Conservation (phyloP, 345 rosid genomes). For the Sapria himalayana region DNA sequence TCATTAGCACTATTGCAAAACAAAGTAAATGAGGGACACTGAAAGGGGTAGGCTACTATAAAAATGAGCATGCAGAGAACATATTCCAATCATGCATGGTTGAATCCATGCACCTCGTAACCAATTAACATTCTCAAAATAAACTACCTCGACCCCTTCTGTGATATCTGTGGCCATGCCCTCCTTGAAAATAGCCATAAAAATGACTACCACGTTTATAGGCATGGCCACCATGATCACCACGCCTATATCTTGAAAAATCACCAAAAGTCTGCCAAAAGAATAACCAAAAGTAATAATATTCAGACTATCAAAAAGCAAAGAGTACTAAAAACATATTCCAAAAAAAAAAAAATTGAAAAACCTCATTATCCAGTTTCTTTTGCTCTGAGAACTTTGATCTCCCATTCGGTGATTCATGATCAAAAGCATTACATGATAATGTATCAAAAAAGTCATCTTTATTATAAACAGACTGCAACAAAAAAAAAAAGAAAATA, state of each 20-base stretch:
- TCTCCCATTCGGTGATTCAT: conserved; percentile 43
- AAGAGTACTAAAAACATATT: neutral
- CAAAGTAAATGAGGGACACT: no score
- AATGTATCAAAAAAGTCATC: conserved; percentile 87
- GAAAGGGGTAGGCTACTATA: no score
- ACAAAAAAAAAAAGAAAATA: conserved; percentile 3
- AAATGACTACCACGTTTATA: conserved; percentile 17
- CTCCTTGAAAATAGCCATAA: conserved; percentile 37
- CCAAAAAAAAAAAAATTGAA: no score
- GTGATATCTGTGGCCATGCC: conserved; percentile 16
- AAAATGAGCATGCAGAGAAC: no score
- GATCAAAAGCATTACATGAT: conserved; percentile 29
- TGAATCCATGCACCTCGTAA: no score
- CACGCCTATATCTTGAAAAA: conserved; percentile 26
- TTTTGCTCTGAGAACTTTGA: conserved; percentile 65
- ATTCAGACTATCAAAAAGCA: neutral
- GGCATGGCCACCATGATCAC: conserved; percentile 30
- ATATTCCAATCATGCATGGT: no score
- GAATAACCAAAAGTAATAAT: neutral
- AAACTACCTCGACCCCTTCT: no score
- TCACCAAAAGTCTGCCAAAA: conserved; percentile 50
- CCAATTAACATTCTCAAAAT: no score
- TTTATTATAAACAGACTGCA: conserved; percentile 67
- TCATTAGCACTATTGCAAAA: no score
- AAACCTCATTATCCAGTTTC: conserved; percentile 88